phyloP scores from a whole-genome alignment of 768 basidiomycete species.

The Gymnopilus junonius region DNA sequence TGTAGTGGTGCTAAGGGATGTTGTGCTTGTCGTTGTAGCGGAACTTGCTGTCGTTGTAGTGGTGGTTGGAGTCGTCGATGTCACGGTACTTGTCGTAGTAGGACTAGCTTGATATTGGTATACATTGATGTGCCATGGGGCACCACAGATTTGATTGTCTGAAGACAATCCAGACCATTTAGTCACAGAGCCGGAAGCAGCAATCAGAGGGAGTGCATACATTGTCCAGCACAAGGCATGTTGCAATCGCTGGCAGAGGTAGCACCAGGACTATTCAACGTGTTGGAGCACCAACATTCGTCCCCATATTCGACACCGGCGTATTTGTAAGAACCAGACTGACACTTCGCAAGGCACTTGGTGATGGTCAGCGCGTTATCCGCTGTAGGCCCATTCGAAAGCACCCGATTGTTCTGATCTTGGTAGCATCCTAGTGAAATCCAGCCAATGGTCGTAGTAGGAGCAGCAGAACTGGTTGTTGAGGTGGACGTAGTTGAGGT shows the following conservation, averaged over 20 bases:
- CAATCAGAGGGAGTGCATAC: neutral
- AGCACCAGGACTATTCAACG: constrained; percentile 23
- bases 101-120: constrained; percentile 15
- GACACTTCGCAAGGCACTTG: constrained; percentile 33
- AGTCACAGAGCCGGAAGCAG: neutral
- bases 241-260: constrained; percentile 32
- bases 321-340: constrained; percentile 28
- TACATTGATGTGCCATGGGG: constrained; percentile 29
- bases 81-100: neutral
- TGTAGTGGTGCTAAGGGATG: constrained; percentile 6
- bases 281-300: constrained; percentile 36
- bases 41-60: neutral
- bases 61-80: neutral
- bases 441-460: constrained; percentile 22
- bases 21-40: constrained; percentile 3
- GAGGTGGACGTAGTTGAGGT: constrained; percentile 17
- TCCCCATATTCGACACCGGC: constrained; percentile 37
- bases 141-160: constrained; percentile 37
- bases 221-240: constrained; percentile 36
- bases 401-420: constrained; percentile 24
- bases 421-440: constrained; percentile 33
- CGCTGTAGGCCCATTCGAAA: constrained; percentile 23
- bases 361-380: constrained; percentile 28
- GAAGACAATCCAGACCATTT: neutral
- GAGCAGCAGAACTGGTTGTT: constrained; percentile 14